A percentile compares a stretch with the other conserved stretches of the same genome.
Evolutionary conservation across 1,139 yeast genomes (phyloP).

Genomic region (Groenewaldozyma auringiensis): DNA sequence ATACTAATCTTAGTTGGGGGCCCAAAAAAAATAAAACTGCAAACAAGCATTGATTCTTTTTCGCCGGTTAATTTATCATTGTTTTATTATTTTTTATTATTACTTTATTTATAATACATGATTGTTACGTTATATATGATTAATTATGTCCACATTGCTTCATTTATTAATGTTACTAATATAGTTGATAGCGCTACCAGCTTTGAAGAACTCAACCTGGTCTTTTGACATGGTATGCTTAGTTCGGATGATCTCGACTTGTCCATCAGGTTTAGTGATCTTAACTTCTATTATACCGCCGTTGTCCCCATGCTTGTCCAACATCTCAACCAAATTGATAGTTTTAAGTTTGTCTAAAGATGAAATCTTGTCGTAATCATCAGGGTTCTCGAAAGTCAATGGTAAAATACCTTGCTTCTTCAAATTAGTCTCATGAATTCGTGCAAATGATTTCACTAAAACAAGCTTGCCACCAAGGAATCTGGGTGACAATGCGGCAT

Average conservation of each 20-base stretch:
- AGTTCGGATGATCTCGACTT: slow-evolving; percentile 60
- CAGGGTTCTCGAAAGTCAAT: slow-evolving; percentile 80
- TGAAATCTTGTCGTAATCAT: slow-evolving; percentile 73
- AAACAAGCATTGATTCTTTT: slow-evolving; percentile 1
- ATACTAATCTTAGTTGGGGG: slow-evolving; percentile 7
- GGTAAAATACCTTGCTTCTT: slow-evolving; percentile 98
- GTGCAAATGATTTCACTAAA: slow-evolving; percentile 94
- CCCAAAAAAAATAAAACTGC: slow-evolving; percentile 3
- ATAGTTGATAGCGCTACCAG: slow-evolving; percentile 92
- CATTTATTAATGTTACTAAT: slow-evolving; percentile 49
- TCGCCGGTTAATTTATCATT: neutral
- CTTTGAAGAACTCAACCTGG: slow-evolving; percentile 91
- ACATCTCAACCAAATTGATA: slow-evolving; percentile 66
- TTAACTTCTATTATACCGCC: slow-evolving; percentile 70
- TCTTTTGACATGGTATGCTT: slow-evolving; percentile 96
- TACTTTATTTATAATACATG: slow-evolving; percentile 2
- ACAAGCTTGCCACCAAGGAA: slow-evolving; percentile 97
- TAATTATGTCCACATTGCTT: neutral
- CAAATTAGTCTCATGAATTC: slow-evolving; percentile 92
- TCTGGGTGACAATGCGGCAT: slow-evolving; percentile 99
- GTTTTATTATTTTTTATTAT: slow-evolving; percentile 1
- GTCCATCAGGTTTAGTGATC: slow-evolving; percentile 62
- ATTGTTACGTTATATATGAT: neutral
- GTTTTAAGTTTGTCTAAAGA: slow-evolving; percentile 79
- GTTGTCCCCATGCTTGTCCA: slow-evolving; percentile 73